Evolutionary conservation across 2,329 filamentous ascomycete genomes (phyloP).

Genomic region (Fusarium liriodendri): DNA sequence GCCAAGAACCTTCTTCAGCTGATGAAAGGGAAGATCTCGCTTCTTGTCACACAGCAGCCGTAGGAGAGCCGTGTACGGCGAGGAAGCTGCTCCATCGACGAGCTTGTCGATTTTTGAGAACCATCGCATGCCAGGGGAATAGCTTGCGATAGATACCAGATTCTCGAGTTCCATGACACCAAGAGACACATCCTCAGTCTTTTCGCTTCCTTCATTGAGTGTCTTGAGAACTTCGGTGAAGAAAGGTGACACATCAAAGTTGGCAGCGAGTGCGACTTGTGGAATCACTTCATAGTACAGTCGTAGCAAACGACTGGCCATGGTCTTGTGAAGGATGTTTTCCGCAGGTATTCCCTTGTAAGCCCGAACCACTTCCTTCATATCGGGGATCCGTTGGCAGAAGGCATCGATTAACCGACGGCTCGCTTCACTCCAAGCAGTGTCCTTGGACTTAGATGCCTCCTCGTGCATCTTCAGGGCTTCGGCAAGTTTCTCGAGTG

Average conservation of each 20-base stretch:
- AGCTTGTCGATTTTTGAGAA: constrained; percentile 79
- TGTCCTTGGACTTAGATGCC: constrained; percentile 49
- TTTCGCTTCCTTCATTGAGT: constrained; percentile 65
- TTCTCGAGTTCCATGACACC: constrained; percentile 82
- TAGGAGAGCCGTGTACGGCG: constrained; percentile 79
- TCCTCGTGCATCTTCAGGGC: constrained; percentile 72
- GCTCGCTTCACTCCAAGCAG: constrained; percentile 76
- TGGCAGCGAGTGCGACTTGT: constrained; percentile 81
- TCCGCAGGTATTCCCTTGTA: constrained; percentile 77
- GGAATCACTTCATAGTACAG: constrained; percentile 90
- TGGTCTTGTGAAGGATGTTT: constrained; percentile 81
- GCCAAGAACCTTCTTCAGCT: constrained; percentile 66
- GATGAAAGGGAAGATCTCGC: constrained; percentile 49
- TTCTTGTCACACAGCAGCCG: constrained; percentile 54
- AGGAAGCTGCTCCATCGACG: constrained; percentile 55
- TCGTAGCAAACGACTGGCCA: constrained; percentile 79
- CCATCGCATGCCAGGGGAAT: constrained; percentile 90
- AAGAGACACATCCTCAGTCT: constrained; percentile 63
- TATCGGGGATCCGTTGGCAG: constrained; percentile 79
- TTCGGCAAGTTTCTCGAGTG: constrained; percentile 80
- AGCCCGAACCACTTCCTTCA: constrained; percentile 82
- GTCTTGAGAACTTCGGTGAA: constrained; percentile 76
- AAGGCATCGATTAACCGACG: constrained; percentile 79
- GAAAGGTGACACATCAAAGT: constrained; percentile 86
- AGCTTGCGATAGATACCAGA: constrained; percentile 81